Evolutionary conservation across 192 early-diverging fungal species (phyloP), one percentile per base, ranked within the genome.

Genomic region (Umbelopsis sp.): DNA sequence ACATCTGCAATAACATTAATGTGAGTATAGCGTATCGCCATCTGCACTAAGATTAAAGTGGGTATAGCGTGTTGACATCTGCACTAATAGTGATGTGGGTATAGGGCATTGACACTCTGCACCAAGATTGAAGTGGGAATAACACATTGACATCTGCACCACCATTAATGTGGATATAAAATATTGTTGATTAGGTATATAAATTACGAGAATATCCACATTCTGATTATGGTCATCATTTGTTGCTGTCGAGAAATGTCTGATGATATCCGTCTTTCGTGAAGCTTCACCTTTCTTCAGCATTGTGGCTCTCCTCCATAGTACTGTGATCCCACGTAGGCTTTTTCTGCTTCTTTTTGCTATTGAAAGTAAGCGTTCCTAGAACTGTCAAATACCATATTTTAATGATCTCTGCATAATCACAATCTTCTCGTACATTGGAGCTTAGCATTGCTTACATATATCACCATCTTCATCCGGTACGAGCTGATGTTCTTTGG

Each of bases 401-500:
- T 41, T 41, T 3, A 41, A 6, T 41, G 37, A 9, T 41, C 37
- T 41, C 1, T 41, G 37, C 37, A 41, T 9, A 41, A 6, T 41
- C 37, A 41, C 10, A 10, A 6, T 41, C 27, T 41, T 10, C 37
- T 41, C 37, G 6, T 41, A 10, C 37, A 4, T 6, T 10, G 7
- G 5, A 4, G 10, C 37, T 6, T 1, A 16, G 3, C 18, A 61
- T 27, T n/a, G 33, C 55, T 16, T 61, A 61, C 55, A 61, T 35
- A 61, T 61, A 61, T 61, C 55, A 15, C 55, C 55, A 61, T 61
- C 55, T 61, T 61, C 55, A 33, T 61, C 55, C 0, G 55, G 55
- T 35, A 37, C 55, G 27, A 61, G 25, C 15, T 61, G 55, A 35
- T 61, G 55, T 5, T 61, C 55, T 61, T 61, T 61, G 16, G 55